Percentiles rank a stretch among this genome's conserved stretches.
Conservation (phyloP, 345 rosid genomes). For the Turnera subulata region DNA sequence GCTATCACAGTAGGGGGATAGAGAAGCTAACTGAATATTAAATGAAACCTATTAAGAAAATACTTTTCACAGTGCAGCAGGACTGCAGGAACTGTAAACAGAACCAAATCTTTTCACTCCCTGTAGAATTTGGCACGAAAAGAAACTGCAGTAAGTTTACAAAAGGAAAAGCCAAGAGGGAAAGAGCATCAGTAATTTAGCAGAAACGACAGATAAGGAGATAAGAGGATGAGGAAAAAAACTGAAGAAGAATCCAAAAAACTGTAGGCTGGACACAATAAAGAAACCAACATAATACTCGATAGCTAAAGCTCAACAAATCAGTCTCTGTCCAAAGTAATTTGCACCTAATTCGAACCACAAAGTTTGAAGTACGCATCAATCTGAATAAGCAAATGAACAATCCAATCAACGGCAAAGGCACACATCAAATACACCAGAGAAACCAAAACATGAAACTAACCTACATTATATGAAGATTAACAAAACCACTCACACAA, state of each 20-base stretch:
- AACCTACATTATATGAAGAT: too few relatives aligned
- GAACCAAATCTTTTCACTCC: not conserved
- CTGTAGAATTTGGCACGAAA: slow-evolving; percentile 8
- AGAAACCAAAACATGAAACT: too few relatives aligned
- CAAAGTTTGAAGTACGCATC: too few relatives aligned
- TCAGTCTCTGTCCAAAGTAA: not conserved
- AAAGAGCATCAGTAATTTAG: slow-evolving; percentile 11
- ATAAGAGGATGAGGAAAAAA: slow-evolving; percentile 25
- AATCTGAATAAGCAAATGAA: too few relatives aligned
- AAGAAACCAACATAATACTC: not conserved
- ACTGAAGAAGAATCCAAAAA: slow-evolving; percentile 20
- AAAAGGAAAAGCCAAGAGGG: slow-evolving; percentile 13
- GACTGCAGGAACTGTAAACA: too few relatives aligned
- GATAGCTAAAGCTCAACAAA: slow-evolving; percentile 8
- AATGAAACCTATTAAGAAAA: slow-evolving; percentile 2
- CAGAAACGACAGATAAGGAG: slow-evolving; percentile 27
- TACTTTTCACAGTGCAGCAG: too few relatives aligned
- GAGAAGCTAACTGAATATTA: not conserved
- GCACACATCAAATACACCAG: too few relatives aligned
- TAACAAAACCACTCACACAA: too few relatives aligned
- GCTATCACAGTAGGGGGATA: not conserved
- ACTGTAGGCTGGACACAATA: not conserved
- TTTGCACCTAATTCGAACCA: too few relatives aligned
- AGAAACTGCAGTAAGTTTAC: slow-evolving; percentile 5
- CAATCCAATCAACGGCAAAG: too few relatives aligned